These are phyloP conservation scores for Tetrapisispora nanseiensis DNA, from an alignment of 805 yeast species.

Conservation along the genomic window DNA sequence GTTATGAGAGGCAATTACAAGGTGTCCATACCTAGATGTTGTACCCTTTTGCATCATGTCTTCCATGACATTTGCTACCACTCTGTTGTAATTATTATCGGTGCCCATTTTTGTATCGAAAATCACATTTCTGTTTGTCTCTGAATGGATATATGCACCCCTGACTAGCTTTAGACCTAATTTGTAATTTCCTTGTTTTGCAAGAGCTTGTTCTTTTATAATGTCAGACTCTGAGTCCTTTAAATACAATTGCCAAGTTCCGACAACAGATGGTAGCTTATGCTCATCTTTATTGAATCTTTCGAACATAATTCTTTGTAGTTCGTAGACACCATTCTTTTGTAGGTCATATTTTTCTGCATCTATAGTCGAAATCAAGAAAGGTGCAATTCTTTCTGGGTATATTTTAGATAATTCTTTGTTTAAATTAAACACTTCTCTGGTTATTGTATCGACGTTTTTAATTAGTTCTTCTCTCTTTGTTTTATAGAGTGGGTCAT, in stretches of 20 bases:
- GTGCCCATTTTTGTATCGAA: constrained; percentile 70
- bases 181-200: constrained; percentile 51
- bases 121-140: constrained; percentile 62
- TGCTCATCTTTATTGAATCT: constrained; percentile 54
- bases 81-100: constrained; percentile 66
- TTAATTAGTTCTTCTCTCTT: constrained; percentile 49
- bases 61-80: constrained; percentile 52
- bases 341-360: constrained; percentile 88
- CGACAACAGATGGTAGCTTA: constrained; percentile 59
- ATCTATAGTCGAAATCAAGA: constrained; percentile 71
- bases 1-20: constrained; percentile 90
- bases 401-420: constrained; percentile 36
- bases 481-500: constrained; percentile 43
- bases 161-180: constrained; percentile 85
- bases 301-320: constrained; percentile 72
- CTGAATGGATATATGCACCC: constrained; percentile 93
- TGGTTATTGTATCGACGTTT: constrained; percentile 57
- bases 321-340: constrained; percentile 72
- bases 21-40: constrained; percentile 53
- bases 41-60: constrained; percentile 40
- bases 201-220: constrained; percentile 52
- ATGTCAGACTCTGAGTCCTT: constrained; percentile 58
- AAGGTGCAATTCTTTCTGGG: constrained; percentile 62
- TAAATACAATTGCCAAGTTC: constrained; percentile 89
- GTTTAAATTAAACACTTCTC: constrained; percentile 47